Conservation (phyloP, 768 basidiomycete genomes). For the Tulasnella sp. region DNA sequence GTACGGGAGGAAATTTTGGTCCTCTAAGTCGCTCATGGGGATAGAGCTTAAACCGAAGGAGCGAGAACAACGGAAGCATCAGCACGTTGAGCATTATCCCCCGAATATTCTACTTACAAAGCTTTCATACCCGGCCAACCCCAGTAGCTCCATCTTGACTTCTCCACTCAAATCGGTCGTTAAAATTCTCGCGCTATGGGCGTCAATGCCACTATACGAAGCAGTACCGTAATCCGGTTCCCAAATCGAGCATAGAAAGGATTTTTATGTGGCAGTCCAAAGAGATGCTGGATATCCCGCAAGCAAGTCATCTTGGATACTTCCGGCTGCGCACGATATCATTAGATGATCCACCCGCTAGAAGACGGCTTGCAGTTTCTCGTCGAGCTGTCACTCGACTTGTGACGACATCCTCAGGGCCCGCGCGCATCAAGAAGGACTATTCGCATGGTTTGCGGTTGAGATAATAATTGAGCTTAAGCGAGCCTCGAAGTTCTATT, state of each 20-base stretch:
- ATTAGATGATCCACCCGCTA: too few species aligned
- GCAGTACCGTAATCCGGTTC: background rate
- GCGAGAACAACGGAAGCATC: too few species aligned
- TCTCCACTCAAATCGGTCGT: background rate
- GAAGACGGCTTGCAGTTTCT: too few species aligned
- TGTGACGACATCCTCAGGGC: too few species aligned
- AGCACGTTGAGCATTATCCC: too few species aligned
- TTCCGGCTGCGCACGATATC: background rate
- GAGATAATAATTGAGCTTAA: background rate
- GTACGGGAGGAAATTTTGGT: constrained; percentile 97
- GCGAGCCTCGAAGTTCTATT: background rate
- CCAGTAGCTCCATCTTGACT: background rate
- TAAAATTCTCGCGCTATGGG: background rate
- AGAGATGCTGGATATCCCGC: background rate
- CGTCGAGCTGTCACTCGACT: too few species aligned
- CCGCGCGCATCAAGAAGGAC: too few species aligned
- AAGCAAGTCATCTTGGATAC: background rate
- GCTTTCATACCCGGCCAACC: background rate
- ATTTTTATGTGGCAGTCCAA: background rate
- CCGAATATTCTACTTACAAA: too few species aligned
- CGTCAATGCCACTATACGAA: background rate
- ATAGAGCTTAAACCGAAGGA: background rate
- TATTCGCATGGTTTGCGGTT: background rate
- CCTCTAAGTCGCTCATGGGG: constrained; percentile 89
- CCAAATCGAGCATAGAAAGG: background rate